Evolutionary conservation across 139 green algal species (phyloP).

Genomic region (Spirogloea muscicola): DNA sequence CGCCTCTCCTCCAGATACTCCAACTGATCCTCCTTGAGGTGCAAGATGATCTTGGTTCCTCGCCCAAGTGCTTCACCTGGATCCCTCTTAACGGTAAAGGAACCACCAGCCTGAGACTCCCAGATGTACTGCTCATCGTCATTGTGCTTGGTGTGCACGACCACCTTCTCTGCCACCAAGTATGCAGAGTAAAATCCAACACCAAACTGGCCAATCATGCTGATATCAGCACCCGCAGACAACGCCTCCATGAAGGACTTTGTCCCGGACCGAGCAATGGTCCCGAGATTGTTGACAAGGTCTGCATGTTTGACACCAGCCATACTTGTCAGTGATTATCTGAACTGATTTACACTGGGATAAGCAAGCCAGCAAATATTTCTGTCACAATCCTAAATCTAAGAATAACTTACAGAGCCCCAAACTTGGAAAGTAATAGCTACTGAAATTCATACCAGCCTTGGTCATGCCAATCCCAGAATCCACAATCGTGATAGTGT

Average conservation of each 20-base stretch:
- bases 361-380: too few relatives aligned
- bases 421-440: too few relatives aligned
- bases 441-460: too few relatives aligned
- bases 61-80: slow-evolving; percentile 74
- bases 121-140: slow-evolving; percentile 98
- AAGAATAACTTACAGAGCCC: too few relatives aligned
- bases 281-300: slow-evolving; percentile 99
- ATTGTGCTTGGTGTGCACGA: slow-evolving; percentile 91
- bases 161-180: slow-evolving; percentile 87
- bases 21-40: slow-evolving; percentile 78
- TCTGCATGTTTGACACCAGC: too few relatives aligned
- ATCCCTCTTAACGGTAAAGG: slow-evolving; percentile 91
- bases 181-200: slow-evolving; percentile 99
- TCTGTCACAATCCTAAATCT: too few relatives aligned
- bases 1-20: slow-evolving; percentile 98
- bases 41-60: slow-evolving; percentile 92
- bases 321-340: too few relatives aligned
- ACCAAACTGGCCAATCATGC: slow-evolving; percentile 99
- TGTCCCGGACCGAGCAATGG: slow-evolving; percentile 96
- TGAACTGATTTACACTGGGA: too few relatives aligned
- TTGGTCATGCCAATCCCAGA: slow-evolving; percentile 97
- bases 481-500: slow-evolving; percentile 93
- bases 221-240: slow-evolving; percentile 94
- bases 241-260: slow-evolving; percentile 99
- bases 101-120: slow-evolving; percentile 95